phyloP scores from a whole-genome alignment of 2,329 filamentous ascomycete species.

The Chalaropsis ovoidea region DNA sequence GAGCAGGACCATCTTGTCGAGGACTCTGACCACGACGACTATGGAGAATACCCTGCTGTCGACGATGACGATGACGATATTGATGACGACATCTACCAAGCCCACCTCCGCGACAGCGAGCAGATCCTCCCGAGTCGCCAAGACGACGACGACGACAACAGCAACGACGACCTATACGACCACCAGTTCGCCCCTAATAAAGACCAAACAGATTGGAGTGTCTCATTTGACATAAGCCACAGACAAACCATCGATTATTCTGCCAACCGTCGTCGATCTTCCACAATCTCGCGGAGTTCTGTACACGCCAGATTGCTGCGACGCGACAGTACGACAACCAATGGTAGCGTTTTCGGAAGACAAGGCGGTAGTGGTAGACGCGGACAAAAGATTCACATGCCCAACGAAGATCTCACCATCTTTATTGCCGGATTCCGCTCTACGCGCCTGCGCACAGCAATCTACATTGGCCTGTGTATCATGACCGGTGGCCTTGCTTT shows the following conservation, averaged over 20 bases:
- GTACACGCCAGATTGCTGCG: slow-evolving; percentile 57
- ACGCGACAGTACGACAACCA: slow-evolving; percentile 59
- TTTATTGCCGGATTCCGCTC: slow-evolving; percentile 87
- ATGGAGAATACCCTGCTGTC: slow-evolving; percentile 28
- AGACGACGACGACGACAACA: slow-evolving; percentile 33
- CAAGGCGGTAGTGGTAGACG: slow-evolving; percentile 30
- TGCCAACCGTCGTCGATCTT: slow-evolving; percentile 51
- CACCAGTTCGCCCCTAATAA: slow-evolving; percentile 27
- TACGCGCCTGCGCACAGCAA: slow-evolving; percentile 54
- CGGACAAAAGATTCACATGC: slow-evolving; percentile 87
- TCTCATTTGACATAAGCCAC: slow-evolving; percentile 36
- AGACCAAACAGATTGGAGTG: slow-evolving; percentile 10
- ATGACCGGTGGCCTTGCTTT: slow-evolving; percentile 68
- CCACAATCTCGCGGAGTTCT: slow-evolving; percentile 47
- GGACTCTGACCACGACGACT: slow-evolving; percentile 30
- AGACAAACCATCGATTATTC: slow-evolving; percentile 38
- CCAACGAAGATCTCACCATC: slow-evolving; percentile 87
- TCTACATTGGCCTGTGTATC: slow-evolving; percentile 62
- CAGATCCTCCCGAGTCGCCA: slow-evolving; percentile 26
- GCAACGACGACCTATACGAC: slow-evolving; percentile 33
- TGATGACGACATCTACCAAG: slow-evolving; percentile 19
- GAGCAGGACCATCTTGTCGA: slow-evolving; percentile 46
- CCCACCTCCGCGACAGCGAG: background rate
- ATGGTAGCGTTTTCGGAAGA: slow-evolving; percentile 55
- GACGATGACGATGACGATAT: slow-evolving; percentile 32